These are phyloP conservation scores for Chrysoporthe cubensis DNA, from an alignment of 2,329 filamentous ascomycete species.

Conservation along the genomic window DNA sequence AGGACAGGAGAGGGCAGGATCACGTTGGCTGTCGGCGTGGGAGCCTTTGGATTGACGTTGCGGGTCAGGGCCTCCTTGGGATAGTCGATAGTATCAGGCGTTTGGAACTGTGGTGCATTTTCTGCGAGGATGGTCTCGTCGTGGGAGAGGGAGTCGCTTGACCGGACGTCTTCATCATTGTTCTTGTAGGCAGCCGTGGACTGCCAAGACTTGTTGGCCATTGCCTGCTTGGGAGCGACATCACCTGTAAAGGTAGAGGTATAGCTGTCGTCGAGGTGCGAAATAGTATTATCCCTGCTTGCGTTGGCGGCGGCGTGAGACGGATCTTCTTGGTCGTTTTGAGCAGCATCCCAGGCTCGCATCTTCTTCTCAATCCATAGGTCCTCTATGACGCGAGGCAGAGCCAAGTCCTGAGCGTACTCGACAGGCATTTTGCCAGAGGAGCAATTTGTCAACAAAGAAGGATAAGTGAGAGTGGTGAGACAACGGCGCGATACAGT, in stretches of 20 bases:
- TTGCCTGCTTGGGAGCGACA: neutral
- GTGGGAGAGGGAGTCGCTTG: neutral
- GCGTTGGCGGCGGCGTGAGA: neutral
- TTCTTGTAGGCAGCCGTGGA: neutral
- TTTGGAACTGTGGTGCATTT: neutral
- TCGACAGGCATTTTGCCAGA: neutral
- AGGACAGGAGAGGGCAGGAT: neutral
- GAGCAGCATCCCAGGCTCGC: neutral
- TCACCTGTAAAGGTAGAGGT: neutral
- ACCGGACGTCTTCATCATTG: too few relatives aligned
- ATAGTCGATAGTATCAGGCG: neutral
- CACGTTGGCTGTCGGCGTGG: neutral
- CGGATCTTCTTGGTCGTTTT: neutral
- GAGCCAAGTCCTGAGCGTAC: neutral
- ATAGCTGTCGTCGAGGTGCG: neutral
- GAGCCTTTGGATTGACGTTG: neutral
- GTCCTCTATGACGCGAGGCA: neutral
- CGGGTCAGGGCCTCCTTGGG: neutral
- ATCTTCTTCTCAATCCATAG: neutral
- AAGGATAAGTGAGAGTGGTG: neutral
- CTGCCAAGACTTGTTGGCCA: neutral
- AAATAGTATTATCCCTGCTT: neutral
- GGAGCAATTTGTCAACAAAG: neutral
- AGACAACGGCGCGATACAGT: neutral
- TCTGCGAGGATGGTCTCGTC: neutral